Percentiles rank a stretch among this genome's conserved stretches.
phyloP scores from a whole-genome alignment of 225 moss, liverwort and hornwort genomes.

The Neckera pumila region DNA sequence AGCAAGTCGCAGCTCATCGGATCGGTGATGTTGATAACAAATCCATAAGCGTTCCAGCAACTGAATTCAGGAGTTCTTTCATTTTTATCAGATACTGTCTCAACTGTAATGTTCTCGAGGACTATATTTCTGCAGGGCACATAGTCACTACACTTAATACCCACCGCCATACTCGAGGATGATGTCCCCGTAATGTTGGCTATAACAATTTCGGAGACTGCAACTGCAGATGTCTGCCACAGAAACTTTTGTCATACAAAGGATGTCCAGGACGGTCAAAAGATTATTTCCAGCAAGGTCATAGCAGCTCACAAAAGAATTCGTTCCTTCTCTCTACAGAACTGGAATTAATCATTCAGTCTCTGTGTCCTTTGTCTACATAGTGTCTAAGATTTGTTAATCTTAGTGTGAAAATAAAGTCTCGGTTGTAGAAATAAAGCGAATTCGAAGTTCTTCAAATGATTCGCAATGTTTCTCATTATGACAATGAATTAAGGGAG shows the following conservation, averaged over 20 bases:
- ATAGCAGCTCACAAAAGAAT: background rate
- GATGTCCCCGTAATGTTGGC: slow-evolving; percentile 38
- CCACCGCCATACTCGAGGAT: slow-evolving; percentile 17
- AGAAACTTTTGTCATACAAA: background rate
- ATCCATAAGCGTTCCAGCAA: slow-evolving; percentile 43
- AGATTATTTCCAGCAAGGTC: background rate
- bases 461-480: background rate
- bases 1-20: slow-evolving; percentile 30
- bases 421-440: background rate
- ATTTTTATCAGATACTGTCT: background rate
- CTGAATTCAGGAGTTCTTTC: background rate
- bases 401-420: background rate
- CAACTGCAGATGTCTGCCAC: slow-evolving; percentile 36
- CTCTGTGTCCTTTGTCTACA: background rate
- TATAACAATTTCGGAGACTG: slow-evolving; percentile 32
- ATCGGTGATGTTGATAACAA: background rate
- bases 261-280: background rate
- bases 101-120: slow-evolving; percentile 33
- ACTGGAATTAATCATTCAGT: background rate
- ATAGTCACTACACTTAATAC: slow-evolving; percentile 30
- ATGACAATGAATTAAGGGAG: background rate
- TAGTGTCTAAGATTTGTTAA: background rate
- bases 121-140: slow-evolving; percentile 41
- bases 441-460: background rate
- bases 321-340: background rate